A percentile compares a stretch with the other conserved stretches of the same genome.
These are phyloP conservation scores for Epichloe uncinata DNA, from an alignment of 2,329 filamentous ascomycete species.

Conservation along the genomic window DNA sequence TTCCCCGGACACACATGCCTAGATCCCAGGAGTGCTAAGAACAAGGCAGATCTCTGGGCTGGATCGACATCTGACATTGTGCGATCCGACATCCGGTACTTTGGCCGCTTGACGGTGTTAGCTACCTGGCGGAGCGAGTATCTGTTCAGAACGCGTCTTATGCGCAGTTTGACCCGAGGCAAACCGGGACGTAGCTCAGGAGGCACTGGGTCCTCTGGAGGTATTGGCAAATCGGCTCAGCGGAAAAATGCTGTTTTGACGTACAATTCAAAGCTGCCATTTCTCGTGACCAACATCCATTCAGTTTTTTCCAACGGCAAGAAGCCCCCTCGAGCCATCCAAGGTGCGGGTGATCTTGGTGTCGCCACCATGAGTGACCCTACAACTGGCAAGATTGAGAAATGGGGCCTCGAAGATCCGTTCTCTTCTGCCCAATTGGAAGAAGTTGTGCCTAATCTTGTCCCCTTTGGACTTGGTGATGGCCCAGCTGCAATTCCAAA, in stretches of 20 bases:
- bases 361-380: conserved; percentile 75
- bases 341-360: conserved; percentile 68
- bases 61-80: conserved; percentile 39
- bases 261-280: conserved; percentile 73
- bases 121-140: conserved; percentile 98
- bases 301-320: conserved; percentile 62
- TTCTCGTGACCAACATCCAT: conserved; percentile 67
- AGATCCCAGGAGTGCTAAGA: conserved; percentile 18
- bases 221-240: conserved; percentile 41
- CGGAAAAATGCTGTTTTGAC: conserved; percentile 64
- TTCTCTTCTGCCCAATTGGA: conserved; percentile 65
- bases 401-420: conserved; percentile 69
- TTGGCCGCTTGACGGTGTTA: conserved; percentile 66
- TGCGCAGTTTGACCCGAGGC: conserved; percentile 69
- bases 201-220: conserved; percentile 38
- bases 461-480: conserved; percentile 64
- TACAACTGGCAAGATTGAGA: conserved; percentile 57
- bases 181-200: conserved; percentile 52
- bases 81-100: conserved; percentile 62
- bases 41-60: conserved; percentile 26
- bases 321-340: conserved; percentile 65
- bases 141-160: conserved; percentile 68
- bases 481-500: conserved; percentile 72
- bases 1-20: conserved; percentile 58
- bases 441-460: conserved; percentile 59